phyloP scores from a whole-genome alignment of 768 basidiomycete genomes.

The Phylloporus sp. region DNA sequence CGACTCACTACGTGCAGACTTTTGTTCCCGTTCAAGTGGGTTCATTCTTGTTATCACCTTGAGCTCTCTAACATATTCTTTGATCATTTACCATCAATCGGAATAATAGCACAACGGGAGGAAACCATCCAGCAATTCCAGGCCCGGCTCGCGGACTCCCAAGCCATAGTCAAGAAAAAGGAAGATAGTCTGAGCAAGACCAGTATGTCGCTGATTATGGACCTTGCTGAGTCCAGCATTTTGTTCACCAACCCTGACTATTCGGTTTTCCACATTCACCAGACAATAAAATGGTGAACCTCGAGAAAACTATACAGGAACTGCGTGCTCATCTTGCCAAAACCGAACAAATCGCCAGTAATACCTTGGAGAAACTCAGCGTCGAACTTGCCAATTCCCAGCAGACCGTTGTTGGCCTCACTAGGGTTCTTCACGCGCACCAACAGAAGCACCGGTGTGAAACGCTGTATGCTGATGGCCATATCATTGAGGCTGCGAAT shows the following conservation, averaged over 20 bases:
- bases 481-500: too few species aligned
- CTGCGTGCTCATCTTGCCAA: too few species aligned
- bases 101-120: too few species aligned
- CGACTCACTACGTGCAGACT: not conserved
- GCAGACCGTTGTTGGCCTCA: not conserved
- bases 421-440: not conserved
- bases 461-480: too few species aligned
- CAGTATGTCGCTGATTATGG: not conserved
- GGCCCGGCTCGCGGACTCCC: not conserved
- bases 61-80: too few species aligned
- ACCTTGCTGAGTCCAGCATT: not conserved
- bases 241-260: not conserved
- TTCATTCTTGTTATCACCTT: too few species aligned
- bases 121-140: not conserved
- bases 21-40: not conserved
- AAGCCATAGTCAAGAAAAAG: not conserved
- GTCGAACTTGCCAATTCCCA: not conserved
- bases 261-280: not conserved
- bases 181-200: not conserved
- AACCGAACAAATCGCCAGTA: too few species aligned
- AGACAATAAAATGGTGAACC: not conserved
- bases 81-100: too few species aligned
- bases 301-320: not conserved
- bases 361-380: too few species aligned
- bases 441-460: slow-evolving; percentile 7